These are phyloP conservation scores for Rubus parviflorus DNA, from an alignment of 306 rosid genomes.

Conservation along the genomic window DNA sequence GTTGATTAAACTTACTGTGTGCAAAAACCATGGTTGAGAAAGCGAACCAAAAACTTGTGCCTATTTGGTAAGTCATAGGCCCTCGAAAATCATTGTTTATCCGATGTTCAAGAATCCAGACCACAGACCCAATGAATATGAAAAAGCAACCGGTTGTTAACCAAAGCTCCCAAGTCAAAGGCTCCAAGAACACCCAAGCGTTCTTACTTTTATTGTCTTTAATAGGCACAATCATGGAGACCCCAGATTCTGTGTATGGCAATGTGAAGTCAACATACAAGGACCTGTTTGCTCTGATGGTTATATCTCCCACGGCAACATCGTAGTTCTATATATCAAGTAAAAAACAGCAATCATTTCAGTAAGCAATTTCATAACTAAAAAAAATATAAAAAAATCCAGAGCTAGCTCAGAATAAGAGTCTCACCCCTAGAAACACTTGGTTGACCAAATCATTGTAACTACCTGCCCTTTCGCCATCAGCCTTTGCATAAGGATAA, in stretches of 20 bases:
- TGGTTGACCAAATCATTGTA: conserved; percentile 3
- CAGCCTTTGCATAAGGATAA: not conserved
- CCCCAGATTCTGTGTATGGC: conserved; percentile 14
- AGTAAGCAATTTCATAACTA: not conserved
- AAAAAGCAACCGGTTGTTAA: not conserved
- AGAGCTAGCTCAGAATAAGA: not conserved
- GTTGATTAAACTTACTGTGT: not conserved
- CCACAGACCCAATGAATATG: conserved; percentile 4
- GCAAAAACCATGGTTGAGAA: conserved; percentile 13
- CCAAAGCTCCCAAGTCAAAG: conserved; percentile 6
- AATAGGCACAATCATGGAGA: not conserved
- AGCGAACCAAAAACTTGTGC: conserved; percentile 6
- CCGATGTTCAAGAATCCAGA: conserved; percentile 12
- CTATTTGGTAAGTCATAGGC: not conserved
- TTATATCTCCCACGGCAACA: conserved; percentile 3
- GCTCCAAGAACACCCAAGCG: not conserved
- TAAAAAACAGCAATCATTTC: not conserved
- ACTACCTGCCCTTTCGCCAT: not conserved
- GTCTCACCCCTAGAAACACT: not conserved
- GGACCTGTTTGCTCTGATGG: not conserved
- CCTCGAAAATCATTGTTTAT: conserved; percentile 1
- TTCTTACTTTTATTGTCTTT: not conserved
- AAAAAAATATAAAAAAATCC: not conserved
- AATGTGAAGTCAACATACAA: conserved; percentile 7
- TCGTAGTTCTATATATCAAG: not conserved